Evolutionary conservation across 768 basidiomycete species (phyloP).

Genomic region (Daedaleopsis nitida): DNA sequence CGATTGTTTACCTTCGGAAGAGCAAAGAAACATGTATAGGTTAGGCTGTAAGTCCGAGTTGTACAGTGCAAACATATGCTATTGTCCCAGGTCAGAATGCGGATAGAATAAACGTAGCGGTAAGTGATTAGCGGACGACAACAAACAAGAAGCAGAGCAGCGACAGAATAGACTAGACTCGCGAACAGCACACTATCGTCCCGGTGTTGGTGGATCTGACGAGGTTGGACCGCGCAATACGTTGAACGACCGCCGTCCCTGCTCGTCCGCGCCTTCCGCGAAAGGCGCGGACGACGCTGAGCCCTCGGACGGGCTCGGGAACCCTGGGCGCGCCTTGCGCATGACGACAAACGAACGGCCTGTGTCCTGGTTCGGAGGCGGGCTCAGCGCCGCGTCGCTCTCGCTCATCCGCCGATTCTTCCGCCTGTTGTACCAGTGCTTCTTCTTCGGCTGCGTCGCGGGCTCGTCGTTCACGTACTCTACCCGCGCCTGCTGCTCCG

Average conservation of each 20-base stretch:
- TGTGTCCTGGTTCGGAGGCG: constrained; percentile 19
- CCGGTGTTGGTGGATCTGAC: constrained; percentile 21
- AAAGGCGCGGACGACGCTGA: constrained; percentile 8
- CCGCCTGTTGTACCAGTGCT: constrained; percentile 69
- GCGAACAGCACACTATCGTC: not conserved
- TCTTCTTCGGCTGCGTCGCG: constrained; percentile 54
- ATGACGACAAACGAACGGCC: constrained; percentile 39
- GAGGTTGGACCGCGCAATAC: constrained; percentile 31
- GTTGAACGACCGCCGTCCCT: constrained; percentile 27
- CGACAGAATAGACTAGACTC: not conserved
- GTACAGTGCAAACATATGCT: constrained; percentile 15
- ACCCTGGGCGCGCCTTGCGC: constrained; percentile 28
- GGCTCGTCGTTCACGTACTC: constrained; percentile 25
- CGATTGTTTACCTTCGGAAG: not conserved
- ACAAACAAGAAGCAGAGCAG: constrained; percentile 1
- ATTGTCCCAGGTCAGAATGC: constrained; percentile 12
- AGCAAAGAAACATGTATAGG: constrained; percentile 15
- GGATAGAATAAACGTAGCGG: not conserved
- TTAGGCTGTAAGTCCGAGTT: constrained; percentile 20
- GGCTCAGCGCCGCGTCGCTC: constrained; percentile 36
- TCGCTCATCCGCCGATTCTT: constrained; percentile 63
- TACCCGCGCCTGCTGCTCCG: not conserved
- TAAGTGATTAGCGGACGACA: not conserved
- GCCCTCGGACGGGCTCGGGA: constrained; percentile 7
- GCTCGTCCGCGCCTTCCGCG: constrained; percentile 8